Evolutionary conservation across 2,329 filamentous ascomycete genomes (phyloP), one percentile per base, ranked within the genome.

Genomic region (Chaetothyriales sp.): DNA sequence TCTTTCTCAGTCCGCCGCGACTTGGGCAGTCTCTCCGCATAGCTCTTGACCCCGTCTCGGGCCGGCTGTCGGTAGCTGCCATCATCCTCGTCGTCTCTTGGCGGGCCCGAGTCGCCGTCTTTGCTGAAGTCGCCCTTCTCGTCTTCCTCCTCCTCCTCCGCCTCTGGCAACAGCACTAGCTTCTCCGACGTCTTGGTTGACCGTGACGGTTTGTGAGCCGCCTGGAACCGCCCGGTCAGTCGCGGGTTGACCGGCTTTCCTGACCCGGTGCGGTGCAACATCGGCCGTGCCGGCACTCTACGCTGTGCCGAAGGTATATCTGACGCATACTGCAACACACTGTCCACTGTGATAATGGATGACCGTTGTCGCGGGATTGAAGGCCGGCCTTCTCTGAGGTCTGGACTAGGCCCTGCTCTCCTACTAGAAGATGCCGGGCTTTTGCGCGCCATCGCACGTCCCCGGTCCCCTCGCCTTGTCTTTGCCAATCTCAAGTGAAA

Each of bases 121-220:
- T 78, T 73, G 3, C 75, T 76, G 53, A 80, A 82, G 43, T 80
- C 78, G 6, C 75, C 77, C 20, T 80, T 78, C 50, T 78, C 75
- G 15, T 69, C 67, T 10, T 67, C 67, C 4, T 64, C 64, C 22
- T 77, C 77, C 47, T 75, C 72, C 2, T 75, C 74, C 1, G 89
- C 85, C 64, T 95, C 90, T 0, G 92, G 92, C 13, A 98, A 76
- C 37, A 97, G 74, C 0, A 98, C 92, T n/a, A 98, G 75, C 70
- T 97, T 97, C 72, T 97, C 88, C 67, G 87, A 95, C 58, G 94
- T 84, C 68, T 97, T 95, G 25, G 88, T 94, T 40, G 89, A 94
- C 50, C 92, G 80, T 5, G 87, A 84, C 0, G 90, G 92, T 59
- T 95, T 74, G 58, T 80, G 75, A 51, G 77, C 72, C 49, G 76